These are phyloP conservation scores for Aechmea fasciata DNA, from an alignment of 176 grass and related monocot species.

Conservation along the genomic window DNA sequence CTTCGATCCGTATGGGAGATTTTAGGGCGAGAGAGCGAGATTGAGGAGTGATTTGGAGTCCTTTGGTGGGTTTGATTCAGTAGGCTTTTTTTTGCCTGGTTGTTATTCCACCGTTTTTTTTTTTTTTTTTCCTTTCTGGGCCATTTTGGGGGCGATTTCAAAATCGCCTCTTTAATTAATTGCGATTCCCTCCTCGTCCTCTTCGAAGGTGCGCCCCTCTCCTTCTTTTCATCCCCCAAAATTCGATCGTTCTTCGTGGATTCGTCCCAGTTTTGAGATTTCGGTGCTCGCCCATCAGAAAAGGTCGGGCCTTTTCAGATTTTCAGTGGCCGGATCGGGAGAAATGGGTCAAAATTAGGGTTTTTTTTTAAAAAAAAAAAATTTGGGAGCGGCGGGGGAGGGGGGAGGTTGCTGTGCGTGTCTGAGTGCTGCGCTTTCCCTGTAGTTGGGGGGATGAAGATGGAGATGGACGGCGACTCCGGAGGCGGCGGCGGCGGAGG, in stretches of 20 bases:
- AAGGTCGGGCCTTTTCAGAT: neutral
- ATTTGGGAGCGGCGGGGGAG: too few species aligned
- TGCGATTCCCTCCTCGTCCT: too few species aligned
- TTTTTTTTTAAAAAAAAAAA: too few species aligned
- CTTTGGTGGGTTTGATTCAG: neutral
- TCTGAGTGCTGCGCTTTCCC: neutral
- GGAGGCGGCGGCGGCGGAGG: constrained; percentile 13
- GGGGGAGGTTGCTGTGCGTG: neutral
- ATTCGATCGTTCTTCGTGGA: neutral
- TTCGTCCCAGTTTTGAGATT: neutral
- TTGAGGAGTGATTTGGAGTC: neutral
- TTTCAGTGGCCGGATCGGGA: neutral
- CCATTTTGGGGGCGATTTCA: too few species aligned
- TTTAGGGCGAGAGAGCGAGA: neutral
- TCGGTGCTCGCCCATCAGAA: neutral
- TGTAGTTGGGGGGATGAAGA: constrained; percentile 43
- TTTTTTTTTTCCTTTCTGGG: too few species aligned
- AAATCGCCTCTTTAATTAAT: too few species aligned
- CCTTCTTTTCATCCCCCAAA: neutral
- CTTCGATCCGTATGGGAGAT: neutral
- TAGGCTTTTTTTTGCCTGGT: neutral
- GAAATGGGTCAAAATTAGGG: neutral
- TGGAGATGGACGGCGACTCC: constrained; percentile 30
- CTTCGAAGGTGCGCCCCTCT: neutral
- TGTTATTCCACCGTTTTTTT: neutral